Base-by-base conservation (phyloP, 495 filamentous ascomycete species). In the Daldinia vernicosa region DNA sequence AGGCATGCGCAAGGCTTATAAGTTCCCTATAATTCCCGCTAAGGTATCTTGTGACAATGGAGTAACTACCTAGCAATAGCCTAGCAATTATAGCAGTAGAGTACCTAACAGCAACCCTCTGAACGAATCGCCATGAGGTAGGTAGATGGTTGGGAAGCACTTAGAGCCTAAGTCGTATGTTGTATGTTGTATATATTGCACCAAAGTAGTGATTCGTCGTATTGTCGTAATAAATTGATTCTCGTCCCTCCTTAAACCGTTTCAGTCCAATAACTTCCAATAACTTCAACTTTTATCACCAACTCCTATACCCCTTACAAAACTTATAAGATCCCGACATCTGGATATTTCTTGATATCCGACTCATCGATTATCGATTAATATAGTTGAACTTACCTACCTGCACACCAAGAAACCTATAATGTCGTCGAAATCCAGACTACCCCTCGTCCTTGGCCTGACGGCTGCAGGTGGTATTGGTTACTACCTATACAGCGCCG, bases 401-500 rank as follows among this genome's bases (percentile, higher is more conserved):
- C 51, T 40, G 60, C 51, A 63, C 54, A 66, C 50, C 33, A 35
- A 35, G 70, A 63, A 67, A 12, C 6, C 63, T 76, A 82, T 39
- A 71, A 84, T 85, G 83, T 82, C 86, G 83, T 82, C 86, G 35
- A 87, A 85, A 69, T 88, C 84, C 70, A 82, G 84, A 57, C 71
- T 84, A 30, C 85, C 86, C 39, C 71, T 90, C 54, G 82, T 85
- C 71, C 70, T 92, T 43, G 92, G 89, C 67, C 74, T 89, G 54
- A 85, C 83, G 14, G 90, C 86, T 47, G 91, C 85, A 17, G 90
- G 88, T 62, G 88, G 87, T 40, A 84, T 87, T 47, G 95, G 90
- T 15, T 98, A 98, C 86, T 99, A 98, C 84, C 84, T 98, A 59
- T 98, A 97, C 81, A 84, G 82, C 24, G 92, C 95, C 0, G 94